A percentile compares a stretch with the other conserved stretches of the same genome.
Conservation (phyloP, 2,329 filamentous ascomycete species). For the Xylogone sp. region DNA sequence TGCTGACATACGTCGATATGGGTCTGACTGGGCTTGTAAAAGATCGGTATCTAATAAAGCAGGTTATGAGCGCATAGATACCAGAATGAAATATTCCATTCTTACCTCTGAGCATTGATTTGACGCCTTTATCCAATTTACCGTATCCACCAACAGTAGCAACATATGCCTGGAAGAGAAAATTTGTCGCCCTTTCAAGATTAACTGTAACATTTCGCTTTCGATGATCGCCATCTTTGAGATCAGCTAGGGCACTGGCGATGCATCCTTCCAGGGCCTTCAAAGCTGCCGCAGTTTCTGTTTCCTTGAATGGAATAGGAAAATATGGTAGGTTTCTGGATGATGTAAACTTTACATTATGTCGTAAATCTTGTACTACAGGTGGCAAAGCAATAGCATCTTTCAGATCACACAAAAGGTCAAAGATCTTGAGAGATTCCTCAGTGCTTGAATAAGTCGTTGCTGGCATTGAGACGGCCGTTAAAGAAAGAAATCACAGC, state of each 20-base stretch:
- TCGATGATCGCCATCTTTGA: constrained; percentile 41
- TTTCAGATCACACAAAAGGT: constrained; percentile 9
- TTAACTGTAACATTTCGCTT: constrained; percentile 44
- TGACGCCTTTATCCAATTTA: constrained; percentile 43
- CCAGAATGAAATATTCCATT: neutral
- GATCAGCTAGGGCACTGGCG: constrained; percentile 55
- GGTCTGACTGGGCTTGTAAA: constrained; percentile 64
- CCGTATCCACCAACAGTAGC: constrained; percentile 50
- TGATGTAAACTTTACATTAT: constrained; percentile 30
- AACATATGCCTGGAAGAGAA: constrained; percentile 55
- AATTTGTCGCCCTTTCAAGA: constrained; percentile 49
- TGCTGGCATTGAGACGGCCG: neutral
- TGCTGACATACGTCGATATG: constrained; percentile 69
- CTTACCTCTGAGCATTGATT: constrained; percentile 38
- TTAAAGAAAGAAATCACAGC: no score
- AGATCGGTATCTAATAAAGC: constrained; percentile 62
- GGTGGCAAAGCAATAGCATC: constrained; percentile 22
- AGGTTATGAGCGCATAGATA: constrained; percentile 13
- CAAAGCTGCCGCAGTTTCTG: constrained; percentile 36
- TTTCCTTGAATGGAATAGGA: constrained; percentile 42
- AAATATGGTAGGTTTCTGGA: constrained; percentile 36
- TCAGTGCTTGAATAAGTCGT: constrained; percentile 9
- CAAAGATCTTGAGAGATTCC: constrained; percentile 12
- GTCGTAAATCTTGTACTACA: constrained; percentile 19
- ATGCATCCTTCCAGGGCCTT: constrained; percentile 41